Conservation (phyloP, 1,139 yeast species). For the Hanseniaspora sp. region DNA sequence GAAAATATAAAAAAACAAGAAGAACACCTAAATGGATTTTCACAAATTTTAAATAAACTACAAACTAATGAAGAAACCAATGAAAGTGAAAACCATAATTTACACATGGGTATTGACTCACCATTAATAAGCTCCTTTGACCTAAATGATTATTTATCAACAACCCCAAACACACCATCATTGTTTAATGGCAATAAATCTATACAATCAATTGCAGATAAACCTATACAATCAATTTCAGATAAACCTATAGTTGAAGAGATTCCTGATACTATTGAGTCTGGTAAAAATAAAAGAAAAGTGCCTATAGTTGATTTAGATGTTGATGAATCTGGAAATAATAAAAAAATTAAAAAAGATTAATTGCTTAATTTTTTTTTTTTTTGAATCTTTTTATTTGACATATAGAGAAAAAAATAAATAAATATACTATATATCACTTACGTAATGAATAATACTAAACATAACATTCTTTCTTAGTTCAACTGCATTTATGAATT, state of each 20-base stretch:
- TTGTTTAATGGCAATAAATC: background rate
- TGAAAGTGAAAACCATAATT: background rate
- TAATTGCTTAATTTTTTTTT: background rate
- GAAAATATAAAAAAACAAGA: slow-evolving; percentile 28
- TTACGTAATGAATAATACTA: too few species aligned
- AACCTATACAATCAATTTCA: background rate
- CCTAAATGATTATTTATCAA: slow-evolving; percentile 18
- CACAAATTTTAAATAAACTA: slow-evolving; percentile 21
- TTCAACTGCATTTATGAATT: too few species aligned
- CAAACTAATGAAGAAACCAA: background rate
- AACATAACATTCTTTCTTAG: too few species aligned
- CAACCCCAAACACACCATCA: slow-evolving; percentile 16
- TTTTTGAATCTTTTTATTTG: background rate
- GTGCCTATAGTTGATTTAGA: background rate
- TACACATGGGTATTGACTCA: background rate
- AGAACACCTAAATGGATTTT: slow-evolving; percentile 26
- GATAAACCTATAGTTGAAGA: background rate
- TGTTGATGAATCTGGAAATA: background rate
- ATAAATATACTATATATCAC: too few species aligned
- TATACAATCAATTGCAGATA: background rate
- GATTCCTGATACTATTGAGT: background rate
- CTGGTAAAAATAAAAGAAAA: background rate
- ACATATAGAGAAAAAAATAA: too few species aligned
- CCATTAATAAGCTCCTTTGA: slow-evolving; percentile 16
- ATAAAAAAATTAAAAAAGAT: background rate